Evolutionary conservation across 164 flowering plant genomes (phyloP).

Genomic region (Macadamia tetraphylla): DNA sequence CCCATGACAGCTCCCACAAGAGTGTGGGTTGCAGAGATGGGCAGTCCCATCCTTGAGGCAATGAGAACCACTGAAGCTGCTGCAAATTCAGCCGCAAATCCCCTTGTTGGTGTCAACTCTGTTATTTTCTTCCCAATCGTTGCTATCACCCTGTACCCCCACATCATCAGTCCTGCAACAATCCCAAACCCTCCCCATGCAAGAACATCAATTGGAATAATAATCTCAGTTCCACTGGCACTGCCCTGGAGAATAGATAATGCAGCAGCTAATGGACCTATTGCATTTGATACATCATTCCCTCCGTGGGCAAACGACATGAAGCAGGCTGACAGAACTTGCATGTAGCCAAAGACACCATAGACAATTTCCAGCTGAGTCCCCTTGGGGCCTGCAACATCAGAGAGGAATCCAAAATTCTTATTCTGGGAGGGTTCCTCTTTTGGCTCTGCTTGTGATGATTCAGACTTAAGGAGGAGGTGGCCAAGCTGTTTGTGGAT

Average conservation of each 20-base stretch:
- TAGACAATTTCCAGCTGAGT: conserved; percentile 89
- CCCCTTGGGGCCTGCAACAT: conserved; percentile 90
- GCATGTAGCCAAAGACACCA: conserved; percentile 97
- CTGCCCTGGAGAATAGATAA: conserved; percentile 82
- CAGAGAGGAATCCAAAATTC: conserved; percentile 64
- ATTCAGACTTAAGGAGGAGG: conserved; percentile 36
- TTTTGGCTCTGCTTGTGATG: conserved; percentile 27
- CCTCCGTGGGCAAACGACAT: conserved; percentile 99
- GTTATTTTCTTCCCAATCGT: conserved; percentile 98
- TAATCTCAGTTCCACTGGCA: conserved; percentile 55
- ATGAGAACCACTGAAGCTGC: conserved; percentile 93
- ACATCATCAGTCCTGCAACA: conserved; percentile 87
- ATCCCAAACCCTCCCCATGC: conserved; percentile 99
- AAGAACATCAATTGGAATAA: conserved; percentile 88
- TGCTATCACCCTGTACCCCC: conserved; percentile 97
- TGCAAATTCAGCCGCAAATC: conserved; percentile 99
- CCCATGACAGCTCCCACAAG: conserved; percentile 99
- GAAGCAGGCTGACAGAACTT: conserved; percentile 94
- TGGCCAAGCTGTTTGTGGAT: conserved; percentile 83
- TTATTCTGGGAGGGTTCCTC: conserved; percentile 24
- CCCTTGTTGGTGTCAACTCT: conserved; percentile 91
- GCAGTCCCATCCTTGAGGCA: conserved; percentile 92
- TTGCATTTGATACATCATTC: conserved; percentile 96
- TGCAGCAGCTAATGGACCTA: conserved; percentile 95
- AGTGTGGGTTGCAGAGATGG: conserved; percentile 96